Evolutionary conservation across 2,329 filamentous ascomycete genomes (phyloP), one percentile per base, ranked within the genome.

Genomic region (Gremmenia infestans): DNA sequence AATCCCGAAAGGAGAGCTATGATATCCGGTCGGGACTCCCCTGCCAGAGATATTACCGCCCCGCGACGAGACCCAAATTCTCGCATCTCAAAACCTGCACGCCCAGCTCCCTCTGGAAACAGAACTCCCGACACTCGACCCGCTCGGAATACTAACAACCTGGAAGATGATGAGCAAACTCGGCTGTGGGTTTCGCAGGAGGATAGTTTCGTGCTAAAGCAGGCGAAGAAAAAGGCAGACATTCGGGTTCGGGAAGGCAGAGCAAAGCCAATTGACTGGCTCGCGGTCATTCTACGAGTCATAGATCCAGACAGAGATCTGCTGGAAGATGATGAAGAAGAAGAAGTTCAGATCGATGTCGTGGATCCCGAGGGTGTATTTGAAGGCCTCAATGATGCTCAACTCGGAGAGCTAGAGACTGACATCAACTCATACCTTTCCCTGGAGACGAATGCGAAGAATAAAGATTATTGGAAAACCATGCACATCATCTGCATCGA

Each of bases 221-320:
- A 99, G 74, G 88, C 93, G 48, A 99, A 97, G 79, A 97, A 95
- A 78, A 97, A 97, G 77, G 93, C 94, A 43, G 89, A 92, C 62
- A 95, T 99, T 64, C 87, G 94, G 42, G 91, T 97, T 47, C 89
- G 91, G 65, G 92, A 95, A 72, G 88, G 89, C 11, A 85, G 95
- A 63, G 92, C 93, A 54, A 92, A 91, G 69, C 89, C 93, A 9
- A 93, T 97, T 67, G 94, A 99, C 74, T 92, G 89, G 79, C 81
- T 99, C 47, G 91, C 92, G 1, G 94, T 97, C 67, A 95, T 89
- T 58, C 76, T 99, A 60, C 86, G 91, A 63, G 89, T 93, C 60
- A 86, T 97, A 62, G 94, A 99, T 70, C 80, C 86, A 32, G 89
- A 92, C 49, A 86, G 88, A 65, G 87, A 95, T 68, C 74, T 92